Base-by-base conservation (phyloP, 169 alveolate species). In the Plasmodium billcollinsi region DNA sequence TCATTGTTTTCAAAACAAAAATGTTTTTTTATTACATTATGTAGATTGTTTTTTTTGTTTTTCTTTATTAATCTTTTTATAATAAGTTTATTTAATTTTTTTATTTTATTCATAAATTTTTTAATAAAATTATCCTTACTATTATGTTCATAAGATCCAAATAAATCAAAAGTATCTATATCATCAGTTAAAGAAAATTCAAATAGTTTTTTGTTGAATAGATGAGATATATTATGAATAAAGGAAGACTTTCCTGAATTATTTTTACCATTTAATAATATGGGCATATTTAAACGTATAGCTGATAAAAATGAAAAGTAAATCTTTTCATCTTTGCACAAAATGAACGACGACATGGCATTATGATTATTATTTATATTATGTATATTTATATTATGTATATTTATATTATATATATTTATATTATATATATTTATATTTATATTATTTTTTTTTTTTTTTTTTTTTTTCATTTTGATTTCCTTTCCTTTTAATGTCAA, bases 131-230 rank as follows among this genome's bases (percentile, higher is more conserved):
- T 86, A 5, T 54, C 59, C 4, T 88, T 78, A 50, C 93, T 76
- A 24, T 88, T 89, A 70, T 94, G 98, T 73, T 95, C 97, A 49
- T 92, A 96, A 4, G 93, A 89, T 4, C 98, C 98, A 47, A 96
- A 80, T 21, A 96, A 75, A 74, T 96, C 98, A 71, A 89, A 88
- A 18, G 96, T 92, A 72, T 95, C 97, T 56, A 93, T 72, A 43
- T 94, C 93, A 65, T 96, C 95, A 4, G 94, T 74, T 70, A 95
- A 88, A 12, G 96, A 66, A 39, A 95, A 85, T 52, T 94, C 96
- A 47, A 88, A 89, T 45, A 94, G 26, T 49, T 66, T 65, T 62
- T 89, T 88, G n/a, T 74, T 85, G 67, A 80, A 80, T 11, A 70
- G 59, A 6, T 52, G 43, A 21, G 96, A 88, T 49, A 94, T 45